A percentile compares a stretch with the other conserved stretches of the same genome.
phyloP scores from a whole-genome alignment of 176 grass and related monocot genomes.

The Miscanthus lutarioriparius region DNA sequence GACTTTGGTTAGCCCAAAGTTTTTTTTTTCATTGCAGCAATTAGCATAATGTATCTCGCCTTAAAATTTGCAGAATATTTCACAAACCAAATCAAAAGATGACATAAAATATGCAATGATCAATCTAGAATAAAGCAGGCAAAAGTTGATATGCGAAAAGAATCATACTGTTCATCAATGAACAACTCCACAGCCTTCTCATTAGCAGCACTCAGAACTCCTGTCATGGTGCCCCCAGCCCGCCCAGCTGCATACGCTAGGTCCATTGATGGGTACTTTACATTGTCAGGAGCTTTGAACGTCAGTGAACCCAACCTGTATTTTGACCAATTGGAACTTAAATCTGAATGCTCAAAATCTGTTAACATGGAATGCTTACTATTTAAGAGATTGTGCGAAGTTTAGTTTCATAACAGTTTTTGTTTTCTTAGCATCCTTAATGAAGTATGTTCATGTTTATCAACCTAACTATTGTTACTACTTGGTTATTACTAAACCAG shows the following conservation, averaged over 20 bases:
- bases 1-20: constrained; percentile 38
- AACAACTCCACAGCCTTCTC: constrained; percentile 99
- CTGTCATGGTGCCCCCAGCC: constrained; percentile 98
- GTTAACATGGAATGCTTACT: not conserved
- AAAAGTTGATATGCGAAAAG: constrained; percentile 14
- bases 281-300: constrained; percentile 86
- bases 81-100: constrained; percentile 25
- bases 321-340: constrained; percentile 24
- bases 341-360: not conserved
- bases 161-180: constrained; percentile 82
- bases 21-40: not conserved
- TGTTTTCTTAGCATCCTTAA: constrained; percentile 11
- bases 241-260: constrained; percentile 88
- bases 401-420: not conserved
- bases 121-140: not conserved
- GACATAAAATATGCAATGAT: constrained; percentile 16
- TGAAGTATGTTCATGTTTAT: not conserved
- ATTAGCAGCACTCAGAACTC: constrained; percentile 96
- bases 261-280: constrained; percentile 95
- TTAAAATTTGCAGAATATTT: constrained; percentile 31
- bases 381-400: not conserved
- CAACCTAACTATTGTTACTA: constrained; percentile 20
- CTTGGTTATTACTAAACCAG: constrained; percentile 6
- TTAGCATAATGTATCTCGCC: constrained; percentile 2
- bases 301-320: constrained; percentile 83